Conservation (phyloP, 2,329 filamentous ascomycete species). For the Fusarium sp. region DNA sequence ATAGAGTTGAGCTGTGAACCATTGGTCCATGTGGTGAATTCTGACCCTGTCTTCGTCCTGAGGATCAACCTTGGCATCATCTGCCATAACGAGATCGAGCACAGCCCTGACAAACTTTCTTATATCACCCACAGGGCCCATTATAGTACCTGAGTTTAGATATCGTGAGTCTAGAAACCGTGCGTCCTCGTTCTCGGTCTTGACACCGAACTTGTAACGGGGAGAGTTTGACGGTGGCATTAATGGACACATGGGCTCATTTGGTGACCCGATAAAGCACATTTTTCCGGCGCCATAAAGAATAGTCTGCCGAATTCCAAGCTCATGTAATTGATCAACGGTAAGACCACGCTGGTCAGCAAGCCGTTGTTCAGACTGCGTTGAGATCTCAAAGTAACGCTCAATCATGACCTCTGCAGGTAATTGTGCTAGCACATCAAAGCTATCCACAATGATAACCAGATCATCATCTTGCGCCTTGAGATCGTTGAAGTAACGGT, state of each 20-base stretch:
- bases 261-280: constrained; percentile 25
- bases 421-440: constrained; percentile 45
- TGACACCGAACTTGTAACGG: constrained; percentile 27
- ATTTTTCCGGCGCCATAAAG: constrained; percentile 41
- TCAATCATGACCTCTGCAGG: constrained; percentile 40
- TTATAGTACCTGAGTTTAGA: constrained; percentile 12
- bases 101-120: constrained; percentile 4
- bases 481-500: constrained; percentile 30
- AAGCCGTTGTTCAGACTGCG: constrained; percentile 29
- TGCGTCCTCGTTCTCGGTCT: not conserved
- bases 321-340: constrained; percentile 12
- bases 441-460: constrained; percentile 41
- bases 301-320: constrained; percentile 35
- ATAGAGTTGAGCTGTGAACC: constrained; percentile 38
- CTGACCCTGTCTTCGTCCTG: not conserved
- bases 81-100: not conserved
- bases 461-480: constrained; percentile 36
- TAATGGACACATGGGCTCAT: constrained; percentile 37
- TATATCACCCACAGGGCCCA: constrained; percentile 1
- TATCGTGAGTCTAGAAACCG: constrained; percentile 1
- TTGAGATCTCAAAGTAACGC: constrained; percentile 39
- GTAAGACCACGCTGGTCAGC: constrained; percentile 39
- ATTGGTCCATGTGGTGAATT: constrained; percentile 39
- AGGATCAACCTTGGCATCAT: constrained; percentile 1
- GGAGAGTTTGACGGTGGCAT: constrained; percentile 35